Evolutionary conservation across 192 early-diverging fungal species (phyloP).

Genomic region (Gonapodya sp.): DNA sequence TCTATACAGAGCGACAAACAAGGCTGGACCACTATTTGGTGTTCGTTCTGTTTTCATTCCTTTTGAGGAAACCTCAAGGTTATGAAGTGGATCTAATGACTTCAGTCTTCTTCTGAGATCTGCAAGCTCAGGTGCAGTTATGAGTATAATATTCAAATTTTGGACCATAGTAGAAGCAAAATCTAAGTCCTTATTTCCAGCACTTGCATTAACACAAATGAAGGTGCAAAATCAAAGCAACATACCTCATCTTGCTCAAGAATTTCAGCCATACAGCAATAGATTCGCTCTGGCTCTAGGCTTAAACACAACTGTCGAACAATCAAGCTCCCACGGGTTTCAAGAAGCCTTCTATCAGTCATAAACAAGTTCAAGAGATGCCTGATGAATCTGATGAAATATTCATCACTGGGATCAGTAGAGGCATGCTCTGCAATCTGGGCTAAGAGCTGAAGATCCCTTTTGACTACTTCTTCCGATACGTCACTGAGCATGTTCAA

Average conservation of each 20-base stretch:
- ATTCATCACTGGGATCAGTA: conserved; percentile 50
- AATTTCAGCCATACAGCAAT: conserved; percentile 75
- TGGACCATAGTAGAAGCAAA: conserved; percentile 97
- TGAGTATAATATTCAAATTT: conserved; percentile 90
- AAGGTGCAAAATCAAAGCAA: background rate
- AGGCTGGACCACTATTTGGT: conserved; percentile 56
- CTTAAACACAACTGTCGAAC: conserved; percentile 86
- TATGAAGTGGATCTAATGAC: conserved; percentile 45
- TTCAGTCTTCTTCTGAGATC: conserved; percentile 71
- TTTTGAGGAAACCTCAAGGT: conserved; percentile 6
- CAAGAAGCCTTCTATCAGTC: conserved; percentile 75
- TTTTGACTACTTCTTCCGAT: conserved; percentile 84
- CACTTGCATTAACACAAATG: background rate
- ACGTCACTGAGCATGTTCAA: conserved; percentile 87
- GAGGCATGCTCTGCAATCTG: conserved; percentile 76
- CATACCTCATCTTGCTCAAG: conserved; percentile 69
- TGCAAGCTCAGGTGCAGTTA: conserved; percentile 85
- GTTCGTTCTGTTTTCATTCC: conserved; percentile 9
- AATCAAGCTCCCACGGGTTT: conserved; percentile 82
- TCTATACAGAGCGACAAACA: conserved; percentile 80
- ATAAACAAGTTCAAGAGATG: conserved; percentile 84
- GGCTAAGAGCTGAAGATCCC: conserved; percentile 86
- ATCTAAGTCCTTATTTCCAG: conserved; percentile 59
- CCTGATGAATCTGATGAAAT: conserved; percentile 81
- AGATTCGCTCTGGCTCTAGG: conserved; percentile 85